Evolutionary conservation across 2,329 filamentous ascomycete species (phyloP).

Genomic region (Metarhizium anisopliae): DNA sequence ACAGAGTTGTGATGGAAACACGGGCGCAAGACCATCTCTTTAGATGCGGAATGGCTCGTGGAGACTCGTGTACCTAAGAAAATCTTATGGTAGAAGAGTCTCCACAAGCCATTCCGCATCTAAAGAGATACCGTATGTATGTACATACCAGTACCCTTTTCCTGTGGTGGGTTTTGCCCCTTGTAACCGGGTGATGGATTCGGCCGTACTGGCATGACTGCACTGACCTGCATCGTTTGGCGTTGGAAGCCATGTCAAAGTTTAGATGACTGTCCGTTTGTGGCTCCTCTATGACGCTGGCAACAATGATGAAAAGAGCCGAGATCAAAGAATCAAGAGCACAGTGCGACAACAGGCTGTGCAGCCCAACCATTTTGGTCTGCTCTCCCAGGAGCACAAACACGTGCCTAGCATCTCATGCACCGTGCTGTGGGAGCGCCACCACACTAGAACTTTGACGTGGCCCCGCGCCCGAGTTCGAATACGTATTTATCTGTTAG

Average conservation of each 20-base stretch:
- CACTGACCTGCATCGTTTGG: neutral
- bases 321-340: neutral
- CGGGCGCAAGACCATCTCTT: no score
- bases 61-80: no score
- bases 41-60: no score
- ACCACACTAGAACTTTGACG: neutral
- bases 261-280: neutral
- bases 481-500: neutral
- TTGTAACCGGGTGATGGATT: neutral
- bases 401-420: neutral
- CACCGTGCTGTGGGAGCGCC: neutral
- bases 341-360: neutral
- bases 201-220: neutral
- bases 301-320: neutral
- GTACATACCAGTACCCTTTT: neutral
- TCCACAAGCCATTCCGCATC: no score
- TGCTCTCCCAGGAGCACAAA: neutral
- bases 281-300: neutral
- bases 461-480: neutral
- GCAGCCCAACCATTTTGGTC: neutral
- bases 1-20: no score
- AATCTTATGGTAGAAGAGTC: no score
- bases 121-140: no score
- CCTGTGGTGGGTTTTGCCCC: neutral
- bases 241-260: neutral